These are phyloP conservation scores for Metschnikowia hibisci DNA, from an alignment of 805 yeast species.

Conservation along the genomic window DNA sequence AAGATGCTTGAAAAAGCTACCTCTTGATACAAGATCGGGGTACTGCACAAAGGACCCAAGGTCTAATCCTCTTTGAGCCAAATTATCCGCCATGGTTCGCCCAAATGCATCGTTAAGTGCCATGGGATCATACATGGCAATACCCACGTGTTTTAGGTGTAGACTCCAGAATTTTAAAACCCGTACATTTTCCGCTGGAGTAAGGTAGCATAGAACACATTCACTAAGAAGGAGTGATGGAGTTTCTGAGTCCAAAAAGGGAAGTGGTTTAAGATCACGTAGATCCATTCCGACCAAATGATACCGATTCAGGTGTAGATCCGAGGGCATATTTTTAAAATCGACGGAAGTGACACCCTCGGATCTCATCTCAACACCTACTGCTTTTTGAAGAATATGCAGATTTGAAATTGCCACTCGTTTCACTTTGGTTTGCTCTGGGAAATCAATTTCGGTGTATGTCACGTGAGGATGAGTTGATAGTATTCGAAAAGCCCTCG, in stretches of 20 bases:
- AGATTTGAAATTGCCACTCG: constrained; percentile 41
- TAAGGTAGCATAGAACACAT: constrained; percentile 71
- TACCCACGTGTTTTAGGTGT: constrained; percentile 24
- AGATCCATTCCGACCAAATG: constrained; percentile 56
- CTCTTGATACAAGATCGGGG: constrained; percentile 38
- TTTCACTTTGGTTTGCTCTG: constrained; percentile 49
- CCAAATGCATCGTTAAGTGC: constrained; percentile 64
- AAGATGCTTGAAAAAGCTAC: constrained; percentile 21
- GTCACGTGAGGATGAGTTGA: constrained; percentile 24
- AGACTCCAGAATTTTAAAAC: constrained; percentile 43
- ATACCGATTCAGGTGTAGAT: constrained; percentile 41
- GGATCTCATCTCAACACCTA: constrained; percentile 12
- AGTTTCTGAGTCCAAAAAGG: constrained; percentile 25
- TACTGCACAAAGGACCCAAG: constrained; percentile 54
- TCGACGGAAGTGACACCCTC: constrained; percentile 12
- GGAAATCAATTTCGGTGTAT: constrained; percentile 65
- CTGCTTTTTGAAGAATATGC: constrained; percentile 24
- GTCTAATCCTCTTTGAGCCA: constrained; percentile 56
- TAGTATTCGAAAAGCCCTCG: constrained; percentile 55
- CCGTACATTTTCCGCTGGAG: constrained; percentile 44
- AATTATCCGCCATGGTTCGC: constrained; percentile 59
- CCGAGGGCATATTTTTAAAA: constrained; percentile 23
- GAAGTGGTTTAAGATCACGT: constrained; percentile 28
- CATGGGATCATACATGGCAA: constrained; percentile 68
- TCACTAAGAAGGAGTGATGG: constrained; percentile 70